These are phyloP conservation scores for Cordia subcordata DNA, from an alignment of 257 asterid species.

Conservation along the genomic window DNA sequence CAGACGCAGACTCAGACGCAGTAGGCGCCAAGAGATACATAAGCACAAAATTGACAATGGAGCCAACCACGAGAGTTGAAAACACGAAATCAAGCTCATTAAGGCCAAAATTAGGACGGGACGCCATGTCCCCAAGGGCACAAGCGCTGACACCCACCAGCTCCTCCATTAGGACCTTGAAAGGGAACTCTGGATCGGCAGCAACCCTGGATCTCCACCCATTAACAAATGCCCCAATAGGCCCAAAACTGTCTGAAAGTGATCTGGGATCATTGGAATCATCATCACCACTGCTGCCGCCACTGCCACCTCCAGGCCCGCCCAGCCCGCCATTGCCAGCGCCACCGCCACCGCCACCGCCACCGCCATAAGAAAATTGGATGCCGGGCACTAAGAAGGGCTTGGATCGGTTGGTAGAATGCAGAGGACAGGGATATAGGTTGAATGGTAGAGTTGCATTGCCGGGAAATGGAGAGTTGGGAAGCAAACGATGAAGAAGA, in stretches of 20 bases:
- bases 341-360: conserved; percentile 29
- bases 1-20: conserved; percentile 7
- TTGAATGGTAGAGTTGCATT: background rate
- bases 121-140: conserved; percentile 88
- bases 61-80: conserved; percentile 81
- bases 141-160: conserved; percentile 79
- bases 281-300: conserved; percentile 42
- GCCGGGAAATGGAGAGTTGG: conserved; percentile 9
- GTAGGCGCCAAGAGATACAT: conserved; percentile 84
- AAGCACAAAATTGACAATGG: conserved; percentile 69
- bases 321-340: conserved; percentile 17
- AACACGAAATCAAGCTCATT: conserved; percentile 91
- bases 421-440: background rate
- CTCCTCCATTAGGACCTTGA: conserved; percentile 92
- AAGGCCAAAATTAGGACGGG: conserved; percentile 89
- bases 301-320: conserved; percentile 22
- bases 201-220: conserved; percentile 95
- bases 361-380: conserved; percentile 27
- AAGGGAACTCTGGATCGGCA: conserved; percentile 88
- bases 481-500: background rate
- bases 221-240: conserved; percentile 60
- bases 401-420: conserved; percentile 5
- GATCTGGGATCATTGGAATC: conserved; percentile 36
- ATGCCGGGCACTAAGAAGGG: conserved; percentile 7
- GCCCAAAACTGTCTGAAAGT: conserved; percentile 51